Evolutionary conservation across 2,329 filamentous ascomycete species (phyloP).

Genomic region (Bisporella sp.): DNA sequence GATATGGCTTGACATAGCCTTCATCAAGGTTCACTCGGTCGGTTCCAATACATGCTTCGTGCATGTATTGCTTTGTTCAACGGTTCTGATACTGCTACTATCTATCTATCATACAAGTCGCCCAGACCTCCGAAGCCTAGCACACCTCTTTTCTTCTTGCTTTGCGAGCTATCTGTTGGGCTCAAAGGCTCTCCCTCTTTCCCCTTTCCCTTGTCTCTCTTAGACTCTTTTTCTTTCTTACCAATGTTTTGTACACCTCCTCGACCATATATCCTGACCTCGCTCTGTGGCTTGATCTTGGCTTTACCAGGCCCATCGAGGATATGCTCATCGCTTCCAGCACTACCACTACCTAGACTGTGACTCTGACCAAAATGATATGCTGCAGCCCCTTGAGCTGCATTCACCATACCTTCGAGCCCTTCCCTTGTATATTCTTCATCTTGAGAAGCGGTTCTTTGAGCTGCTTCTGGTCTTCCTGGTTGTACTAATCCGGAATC

Average conservation of each 20-base stretch:
- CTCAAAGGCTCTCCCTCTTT: constrained; percentile 13
- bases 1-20: not conserved
- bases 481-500: not conserved
- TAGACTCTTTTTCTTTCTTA: constrained; percentile 14
- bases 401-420: not conserved
- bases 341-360: not conserved
- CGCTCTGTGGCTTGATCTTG: constrained; percentile 39
- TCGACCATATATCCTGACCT: constrained; percentile 46
- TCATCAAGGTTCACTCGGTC: not conserved
- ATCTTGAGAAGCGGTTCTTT: not conserved
- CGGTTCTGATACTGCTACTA: constrained; percentile 24
- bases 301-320: constrained; percentile 34
- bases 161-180: constrained; percentile 24
- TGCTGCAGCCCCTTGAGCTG: not conserved
- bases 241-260: constrained; percentile 48
- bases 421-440: no score
- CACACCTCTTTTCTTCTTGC: constrained; percentile 35
- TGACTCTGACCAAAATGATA: not conserved
- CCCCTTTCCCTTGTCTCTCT: constrained; percentile 12
- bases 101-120: constrained; percentile 29
- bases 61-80: constrained; percentile 3
- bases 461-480: not conserved
- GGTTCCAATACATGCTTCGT: not conserved
- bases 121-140: not conserved
- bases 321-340: constrained; percentile 6